phyloP scores from a whole-genome alignment of 768 basidiomycete genomes.

The Rubroboletus satanas region DNA sequence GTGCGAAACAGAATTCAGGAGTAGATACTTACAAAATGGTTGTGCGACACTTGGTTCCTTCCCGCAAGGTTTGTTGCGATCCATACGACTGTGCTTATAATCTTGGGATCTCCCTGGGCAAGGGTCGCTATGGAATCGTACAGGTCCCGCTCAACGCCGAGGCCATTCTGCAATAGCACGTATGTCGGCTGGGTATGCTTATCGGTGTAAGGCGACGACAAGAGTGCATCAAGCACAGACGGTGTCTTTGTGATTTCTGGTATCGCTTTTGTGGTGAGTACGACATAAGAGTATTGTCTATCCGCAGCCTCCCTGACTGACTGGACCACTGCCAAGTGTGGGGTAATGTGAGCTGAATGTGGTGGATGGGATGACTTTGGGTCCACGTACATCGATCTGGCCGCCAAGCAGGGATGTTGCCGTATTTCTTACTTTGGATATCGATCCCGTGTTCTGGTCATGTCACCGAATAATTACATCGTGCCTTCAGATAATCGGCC shows the following conservation, averaged over 20 bases:
- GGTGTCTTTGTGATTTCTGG: conserved; percentile 63
- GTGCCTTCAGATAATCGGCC: neutral
- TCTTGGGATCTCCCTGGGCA: conserved; percentile 43
- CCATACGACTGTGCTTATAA: conserved; percentile 53
- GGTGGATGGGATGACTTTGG: conserved; percentile 16
- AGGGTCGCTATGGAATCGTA: conserved; percentile 48
- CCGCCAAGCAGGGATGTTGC: conserved; percentile 52
- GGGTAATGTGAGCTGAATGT: neutral
- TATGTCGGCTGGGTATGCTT: conserved; percentile 51
- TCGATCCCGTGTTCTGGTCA: conserved; percentile 48
- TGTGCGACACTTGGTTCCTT: conserved; percentile 50
- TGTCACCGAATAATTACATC: neutral
- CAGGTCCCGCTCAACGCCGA: conserved; percentile 59
- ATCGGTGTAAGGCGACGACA: conserved; percentile 46
- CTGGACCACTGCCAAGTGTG: conserved; percentile 45
- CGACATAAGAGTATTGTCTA: conserved; percentile 56
- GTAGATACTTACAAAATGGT: conserved; percentile 43
- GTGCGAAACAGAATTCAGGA: neutral
- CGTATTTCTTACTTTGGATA: conserved; percentile 58
- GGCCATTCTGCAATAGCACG: conserved; percentile 67
- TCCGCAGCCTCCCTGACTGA: conserved; percentile 60
- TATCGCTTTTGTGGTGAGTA: conserved; percentile 67
- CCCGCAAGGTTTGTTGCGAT: conserved; percentile 48
- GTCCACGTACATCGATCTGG: conserved; percentile 52
- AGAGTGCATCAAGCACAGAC: conserved; percentile 50